A percentile compares a stretch with the other conserved stretches of the same genome.
Evolutionary conservation across 2,329 filamentous ascomycete genomes (phyloP).

Genomic region (Chrysoporthe cubensis): DNA sequence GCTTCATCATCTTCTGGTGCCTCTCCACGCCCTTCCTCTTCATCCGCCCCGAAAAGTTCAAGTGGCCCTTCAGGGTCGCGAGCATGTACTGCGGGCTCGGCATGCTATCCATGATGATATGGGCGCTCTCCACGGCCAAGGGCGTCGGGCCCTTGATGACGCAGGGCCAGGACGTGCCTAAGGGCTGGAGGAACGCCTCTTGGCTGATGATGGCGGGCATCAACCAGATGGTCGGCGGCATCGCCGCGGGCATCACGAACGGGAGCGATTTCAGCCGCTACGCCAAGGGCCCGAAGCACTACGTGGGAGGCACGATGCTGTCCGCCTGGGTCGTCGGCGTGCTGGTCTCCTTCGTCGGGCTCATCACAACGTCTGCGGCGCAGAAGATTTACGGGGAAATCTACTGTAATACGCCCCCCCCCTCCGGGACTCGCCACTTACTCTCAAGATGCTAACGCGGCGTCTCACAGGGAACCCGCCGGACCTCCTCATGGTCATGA

Average conservation of each 20-base stretch:
- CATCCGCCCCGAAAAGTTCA: constrained; percentile 54
- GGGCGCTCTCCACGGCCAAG: constrained; percentile 48
- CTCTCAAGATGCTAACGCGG: background rate
- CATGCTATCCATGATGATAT: constrained; percentile 54
- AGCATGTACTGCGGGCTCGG: constrained; percentile 48
- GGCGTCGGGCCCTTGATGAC: constrained; percentile 50
- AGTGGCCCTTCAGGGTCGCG: constrained; percentile 49
- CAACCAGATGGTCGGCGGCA: constrained; percentile 46
- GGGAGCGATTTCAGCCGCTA: constrained; percentile 51
- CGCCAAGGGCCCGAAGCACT: constrained; percentile 39
- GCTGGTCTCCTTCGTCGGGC: constrained; percentile 46
- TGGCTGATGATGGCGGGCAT: constrained; percentile 52
- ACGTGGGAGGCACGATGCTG: constrained; percentile 44
- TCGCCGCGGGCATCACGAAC: constrained; percentile 47
- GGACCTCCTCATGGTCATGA: constrained; percentile 49
- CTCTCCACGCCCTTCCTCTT: constrained; percentile 52
- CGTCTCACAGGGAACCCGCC: constrained; percentile 36
- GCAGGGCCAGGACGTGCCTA: constrained; percentile 41
- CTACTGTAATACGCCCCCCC: constrained; percentile 39
- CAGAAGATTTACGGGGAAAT: constrained; percentile 50
- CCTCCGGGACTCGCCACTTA: background rate
- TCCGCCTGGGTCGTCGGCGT: constrained; percentile 46
- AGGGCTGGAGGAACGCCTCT: constrained; percentile 42
- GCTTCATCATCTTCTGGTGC: constrained; percentile 56
- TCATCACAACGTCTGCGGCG: constrained; percentile 48